Percentiles rank a stretch among this genome's conserved stretches.
phyloP scores from a whole-genome alignment of 495 filamentous ascomycete genomes.

The Chaetomium tenue region DNA sequence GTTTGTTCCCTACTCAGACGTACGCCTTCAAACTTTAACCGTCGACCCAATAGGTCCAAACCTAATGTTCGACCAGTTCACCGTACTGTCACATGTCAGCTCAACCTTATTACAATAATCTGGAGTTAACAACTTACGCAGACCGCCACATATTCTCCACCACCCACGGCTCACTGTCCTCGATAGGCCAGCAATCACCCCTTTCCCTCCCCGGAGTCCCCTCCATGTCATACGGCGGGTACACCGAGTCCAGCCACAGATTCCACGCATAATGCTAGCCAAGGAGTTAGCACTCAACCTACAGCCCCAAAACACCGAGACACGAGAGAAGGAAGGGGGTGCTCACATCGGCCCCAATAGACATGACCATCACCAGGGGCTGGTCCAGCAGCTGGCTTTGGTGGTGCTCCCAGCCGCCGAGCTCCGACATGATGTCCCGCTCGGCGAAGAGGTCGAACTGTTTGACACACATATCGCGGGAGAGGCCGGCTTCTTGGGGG shows the following conservation, averaged over 20 bases:
- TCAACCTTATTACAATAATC: slow-evolving; percentile 7
- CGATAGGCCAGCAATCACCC: slow-evolving; percentile 39
- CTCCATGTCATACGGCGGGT: slow-evolving; percentile 51
- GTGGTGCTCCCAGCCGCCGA: slow-evolving; percentile 59
- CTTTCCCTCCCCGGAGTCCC: not conserved
- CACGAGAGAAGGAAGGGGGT: slow-evolving; percentile 43
- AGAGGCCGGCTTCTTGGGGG: slow-evolving; percentile 40
- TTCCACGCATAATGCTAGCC: slow-evolving; percentile 15
- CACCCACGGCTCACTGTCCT: slow-evolving; percentile 36
- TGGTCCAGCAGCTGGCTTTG: slow-evolving; percentile 45
- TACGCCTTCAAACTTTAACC: slow-evolving; percentile 11
- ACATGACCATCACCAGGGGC: slow-evolving; percentile 70
- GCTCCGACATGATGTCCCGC: slow-evolving; percentile 52
- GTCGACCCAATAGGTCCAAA: slow-evolving; percentile 65
- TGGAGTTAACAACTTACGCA: slow-evolving; percentile 39
- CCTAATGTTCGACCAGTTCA: slow-evolving; percentile 61
- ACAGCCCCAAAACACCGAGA: not conserved
- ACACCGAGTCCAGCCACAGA: slow-evolving; percentile 71
- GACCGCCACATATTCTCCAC: slow-evolving; percentile 17
- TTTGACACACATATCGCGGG: slow-evolving; percentile 24
- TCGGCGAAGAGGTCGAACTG: slow-evolving; percentile 39
- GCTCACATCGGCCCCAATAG: slow-evolving; percentile 61
- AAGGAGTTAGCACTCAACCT: not conserved
- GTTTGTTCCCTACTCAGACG: too few species aligned
- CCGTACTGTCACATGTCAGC: slow-evolving; percentile 29